These are phyloP conservation scores for Alternaria sp. DNA, from an alignment of 2,329 filamentous ascomycete genomes.

Conservation along the genomic window DNA sequence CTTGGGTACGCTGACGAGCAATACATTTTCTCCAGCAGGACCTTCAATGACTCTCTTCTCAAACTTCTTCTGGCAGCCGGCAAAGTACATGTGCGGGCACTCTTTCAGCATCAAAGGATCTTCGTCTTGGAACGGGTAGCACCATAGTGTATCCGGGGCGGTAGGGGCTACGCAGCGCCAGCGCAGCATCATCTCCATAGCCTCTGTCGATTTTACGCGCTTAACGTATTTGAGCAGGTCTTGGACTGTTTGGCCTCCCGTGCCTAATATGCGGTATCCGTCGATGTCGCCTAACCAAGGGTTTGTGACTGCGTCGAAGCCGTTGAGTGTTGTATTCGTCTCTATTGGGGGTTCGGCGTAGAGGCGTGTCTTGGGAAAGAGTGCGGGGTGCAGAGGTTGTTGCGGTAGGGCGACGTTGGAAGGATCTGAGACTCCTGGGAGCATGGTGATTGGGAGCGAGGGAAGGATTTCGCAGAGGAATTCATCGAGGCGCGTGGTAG, in stretches of 20 bases:
- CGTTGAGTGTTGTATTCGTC: slow-evolving; percentile 60
- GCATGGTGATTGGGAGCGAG: slow-evolving; percentile 83
- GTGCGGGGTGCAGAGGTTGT: slow-evolving; percentile 88
- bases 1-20: slow-evolving; percentile 81
- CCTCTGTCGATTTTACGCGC: slow-evolving; percentile 75
- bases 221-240: slow-evolving; percentile 93
- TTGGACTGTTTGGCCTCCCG: slow-evolving; percentile 89
- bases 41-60: slow-evolving; percentile 72
- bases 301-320: slow-evolving; percentile 90
- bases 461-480: slow-evolving; percentile 84
- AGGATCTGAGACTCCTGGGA: slow-evolving; percentile 84
- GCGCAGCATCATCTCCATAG: slow-evolving; percentile 93
- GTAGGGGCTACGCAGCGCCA: slow-evolving; percentile 94
- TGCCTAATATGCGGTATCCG: slow-evolving; percentile 86
- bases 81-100: slow-evolving; percentile 91
- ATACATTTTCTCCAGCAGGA: slow-evolving; percentile 70
- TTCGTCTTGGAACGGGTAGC: slow-evolving; percentile 92
- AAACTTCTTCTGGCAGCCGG: slow-evolving; percentile 82
- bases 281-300: slow-evolving; percentile 91
- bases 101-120: slow-evolving; percentile 87
- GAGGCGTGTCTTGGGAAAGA: slow-evolving; percentile 78
- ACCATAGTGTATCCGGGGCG: slow-evolving; percentile 94
- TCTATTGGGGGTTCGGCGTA: slow-evolving; percentile 64
- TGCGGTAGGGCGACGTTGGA: slow-evolving; percentile 91
- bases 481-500: slow-evolving; percentile 81